Percentiles rank a stretch among this genome's conserved stretches.
Evolutionary conservation across 2,329 filamentous ascomycete species (phyloP).

Genomic region (Stachybotrys chlorohalonatus): DNA sequence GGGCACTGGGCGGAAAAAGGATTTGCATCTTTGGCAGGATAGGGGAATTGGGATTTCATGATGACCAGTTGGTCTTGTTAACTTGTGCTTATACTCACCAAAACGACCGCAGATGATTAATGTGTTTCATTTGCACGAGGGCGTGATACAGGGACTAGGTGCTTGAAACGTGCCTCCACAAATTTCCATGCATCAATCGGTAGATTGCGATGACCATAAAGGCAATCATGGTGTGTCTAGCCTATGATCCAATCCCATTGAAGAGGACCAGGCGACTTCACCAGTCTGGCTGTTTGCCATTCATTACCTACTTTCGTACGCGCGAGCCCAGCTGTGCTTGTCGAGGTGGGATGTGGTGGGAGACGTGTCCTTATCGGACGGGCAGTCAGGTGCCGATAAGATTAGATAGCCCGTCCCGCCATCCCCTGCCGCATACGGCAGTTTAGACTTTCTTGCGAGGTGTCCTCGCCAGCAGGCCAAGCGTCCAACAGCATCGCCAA

Average conservation of each 20-base stretch:
- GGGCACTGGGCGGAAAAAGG: neutral
- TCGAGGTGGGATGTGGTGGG: neutral
- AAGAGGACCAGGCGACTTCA: no score
- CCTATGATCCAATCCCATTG: no score
- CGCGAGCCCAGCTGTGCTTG: no score
- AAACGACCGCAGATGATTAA: conserved; percentile 11
- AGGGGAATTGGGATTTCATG: neutral
- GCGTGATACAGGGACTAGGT: neutral
- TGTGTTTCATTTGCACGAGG: neutral
- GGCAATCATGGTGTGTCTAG: no score
- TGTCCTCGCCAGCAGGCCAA: conserved; percentile 14
- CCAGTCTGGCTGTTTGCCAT: no score
- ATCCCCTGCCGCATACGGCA: neutral
- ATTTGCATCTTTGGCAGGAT: neutral
- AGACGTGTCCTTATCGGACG: neutral
- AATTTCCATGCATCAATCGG: no score
- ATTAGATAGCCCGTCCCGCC: conserved; percentile 13
- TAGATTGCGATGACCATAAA: no score
- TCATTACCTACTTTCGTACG: no score
- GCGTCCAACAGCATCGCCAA: neutral
- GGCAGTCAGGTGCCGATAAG: conserved; percentile 27
- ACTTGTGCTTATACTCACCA: neutral
- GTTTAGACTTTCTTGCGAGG: conserved; percentile 14
- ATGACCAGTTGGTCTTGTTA: neutral
- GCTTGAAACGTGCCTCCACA: no score